Evolutionary conservation across 176 grass and related monocot genomes (phyloP).

Genomic region (Canna indica): DNA sequence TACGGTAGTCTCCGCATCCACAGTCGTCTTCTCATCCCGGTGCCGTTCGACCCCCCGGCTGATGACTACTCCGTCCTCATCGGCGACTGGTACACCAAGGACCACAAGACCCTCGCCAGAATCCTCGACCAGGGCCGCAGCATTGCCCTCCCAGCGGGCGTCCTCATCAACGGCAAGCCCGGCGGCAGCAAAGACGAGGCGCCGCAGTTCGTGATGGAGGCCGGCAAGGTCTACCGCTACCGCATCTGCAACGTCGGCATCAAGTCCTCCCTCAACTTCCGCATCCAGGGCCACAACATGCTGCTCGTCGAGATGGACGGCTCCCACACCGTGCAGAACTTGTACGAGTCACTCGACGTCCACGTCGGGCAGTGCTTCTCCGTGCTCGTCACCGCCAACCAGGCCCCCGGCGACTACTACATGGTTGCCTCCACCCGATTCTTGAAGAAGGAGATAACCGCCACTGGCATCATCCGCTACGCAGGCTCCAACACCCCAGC

Average conservation of each 20-base stretch:
- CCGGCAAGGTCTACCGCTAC: slow-evolving; percentile 5
- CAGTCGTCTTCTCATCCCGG: slow-evolving; percentile 9
- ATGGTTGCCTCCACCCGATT: neutral
- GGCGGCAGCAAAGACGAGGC: too few relatives aligned
- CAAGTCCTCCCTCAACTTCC: slow-evolving; percentile 10
- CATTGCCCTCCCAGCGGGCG: neutral
- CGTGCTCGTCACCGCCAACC: slow-evolving; percentile 1
- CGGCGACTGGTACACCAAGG: slow-evolving; percentile 14
- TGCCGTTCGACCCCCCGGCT: slow-evolving; percentile 9
- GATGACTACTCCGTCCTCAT: slow-evolving; percentile 10
- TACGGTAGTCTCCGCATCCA: slow-evolving; percentile 2
- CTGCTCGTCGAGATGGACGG: slow-evolving; percentile 7
- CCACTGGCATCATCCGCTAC: neutral
- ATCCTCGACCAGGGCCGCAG: neutral
- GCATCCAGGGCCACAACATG: neutral
- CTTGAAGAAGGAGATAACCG: neutral
- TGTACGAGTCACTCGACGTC: neutral
- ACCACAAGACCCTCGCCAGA: neutral
- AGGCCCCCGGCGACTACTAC: slow-evolving; percentile 2
- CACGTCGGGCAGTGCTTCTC: slow-evolving; percentile 7
- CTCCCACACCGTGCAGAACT: slow-evolving; percentile 2
- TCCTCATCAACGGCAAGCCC: neutral
- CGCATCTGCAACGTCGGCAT: neutral
- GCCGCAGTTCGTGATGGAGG: neutral
- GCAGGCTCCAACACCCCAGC: neutral